Evolutionary conservation across 2,329 filamentous ascomycete genomes (phyloP).

Genomic region (Phaeosphaeria sp.): DNA sequence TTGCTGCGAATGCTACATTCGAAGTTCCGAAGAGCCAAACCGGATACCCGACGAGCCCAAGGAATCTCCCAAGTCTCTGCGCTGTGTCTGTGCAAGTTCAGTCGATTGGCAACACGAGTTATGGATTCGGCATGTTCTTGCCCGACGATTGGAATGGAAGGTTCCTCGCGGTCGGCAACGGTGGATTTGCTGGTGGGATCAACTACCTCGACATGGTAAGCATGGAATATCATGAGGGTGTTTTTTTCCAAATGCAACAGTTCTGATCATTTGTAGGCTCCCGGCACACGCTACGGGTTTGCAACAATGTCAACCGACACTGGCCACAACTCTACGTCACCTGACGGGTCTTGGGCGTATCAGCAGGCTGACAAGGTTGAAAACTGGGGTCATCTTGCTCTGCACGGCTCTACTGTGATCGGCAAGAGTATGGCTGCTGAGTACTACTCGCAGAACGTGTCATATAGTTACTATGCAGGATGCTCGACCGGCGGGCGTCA

Average conservation of each 20-base stretch:
- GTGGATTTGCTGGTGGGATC: constrained; percentile 56
- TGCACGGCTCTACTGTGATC: constrained; percentile 58
- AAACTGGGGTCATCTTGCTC: constrained; percentile 49
- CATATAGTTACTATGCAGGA: constrained; percentile 63
- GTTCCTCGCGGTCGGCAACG: constrained; percentile 53
- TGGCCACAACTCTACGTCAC: constrained; percentile 50
- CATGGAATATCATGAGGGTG: no score
- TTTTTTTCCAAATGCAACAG: neutral
- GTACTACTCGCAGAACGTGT: constrained; percentile 56
- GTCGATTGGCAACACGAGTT: constrained; percentile 44
- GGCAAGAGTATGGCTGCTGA: constrained; percentile 57
- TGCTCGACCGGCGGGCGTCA: constrained; percentile 68
- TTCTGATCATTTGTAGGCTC: constrained; percentile 15
- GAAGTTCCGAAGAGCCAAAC: constrained; percentile 46
- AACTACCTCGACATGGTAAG: constrained; percentile 58
- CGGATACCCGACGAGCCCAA: constrained; percentile 50
- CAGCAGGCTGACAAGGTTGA: constrained; percentile 44
- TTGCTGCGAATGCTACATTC: constrained; percentile 48
- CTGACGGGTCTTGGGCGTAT: constrained; percentile 48
- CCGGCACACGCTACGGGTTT: constrained; percentile 49
- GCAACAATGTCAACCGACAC: constrained; percentile 55
- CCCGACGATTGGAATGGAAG: constrained; percentile 48
- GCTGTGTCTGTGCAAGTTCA: constrained; percentile 48
- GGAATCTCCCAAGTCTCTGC: constrained; percentile 47
- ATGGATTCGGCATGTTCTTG: constrained; percentile 49